A percentile compares a stretch with the other conserved stretches of the same genome.
These are phyloP conservation scores for Sorghum bicolor DNA, from an alignment of 176 grass and related monocot species.

Conservation along the genomic window DNA sequence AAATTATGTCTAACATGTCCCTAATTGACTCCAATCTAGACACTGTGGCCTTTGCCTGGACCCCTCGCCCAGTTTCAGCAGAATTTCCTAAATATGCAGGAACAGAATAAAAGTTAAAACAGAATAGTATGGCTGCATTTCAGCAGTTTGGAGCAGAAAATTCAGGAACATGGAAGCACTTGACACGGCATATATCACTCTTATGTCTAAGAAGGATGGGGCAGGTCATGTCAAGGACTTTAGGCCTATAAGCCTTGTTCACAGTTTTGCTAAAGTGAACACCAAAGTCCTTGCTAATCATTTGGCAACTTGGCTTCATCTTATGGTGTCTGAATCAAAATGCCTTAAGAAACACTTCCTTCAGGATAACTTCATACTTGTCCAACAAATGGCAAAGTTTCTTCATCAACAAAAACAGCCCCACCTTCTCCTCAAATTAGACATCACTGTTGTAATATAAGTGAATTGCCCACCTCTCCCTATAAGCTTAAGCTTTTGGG, in stretches of 20 bases:
- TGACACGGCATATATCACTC: background rate
- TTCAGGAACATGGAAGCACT: background rate
- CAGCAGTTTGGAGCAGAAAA: background rate
- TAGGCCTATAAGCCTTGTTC: background rate
- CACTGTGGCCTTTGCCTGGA: conserved; percentile 60
- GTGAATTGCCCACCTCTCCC: too few relatives aligned
- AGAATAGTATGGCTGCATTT: background rate
- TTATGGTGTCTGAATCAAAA: background rate
- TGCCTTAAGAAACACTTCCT: background rate
- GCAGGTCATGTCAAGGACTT: background rate
- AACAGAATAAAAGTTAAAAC: conserved; percentile 2
- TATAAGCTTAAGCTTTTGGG: too few relatives aligned
- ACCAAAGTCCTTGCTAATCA: background rate
- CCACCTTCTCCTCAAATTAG: background rate
- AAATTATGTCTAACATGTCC: conserved; percentile 85
- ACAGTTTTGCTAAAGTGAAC: background rate
- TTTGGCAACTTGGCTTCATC: background rate
- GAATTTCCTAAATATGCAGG: conserved; percentile 61
- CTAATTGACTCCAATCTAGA: conserved; percentile 88
- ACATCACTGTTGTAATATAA: too few relatives aligned
- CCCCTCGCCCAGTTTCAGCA: conserved; percentile 40
- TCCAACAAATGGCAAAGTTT: background rate
- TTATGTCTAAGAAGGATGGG: background rate
- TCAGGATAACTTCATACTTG: background rate
- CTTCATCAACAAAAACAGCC: background rate